These are phyloP conservation scores for Penicillium soppii DNA, from an alignment of 495 filamentous ascomycete genomes.

Conservation along the genomic window DNA sequence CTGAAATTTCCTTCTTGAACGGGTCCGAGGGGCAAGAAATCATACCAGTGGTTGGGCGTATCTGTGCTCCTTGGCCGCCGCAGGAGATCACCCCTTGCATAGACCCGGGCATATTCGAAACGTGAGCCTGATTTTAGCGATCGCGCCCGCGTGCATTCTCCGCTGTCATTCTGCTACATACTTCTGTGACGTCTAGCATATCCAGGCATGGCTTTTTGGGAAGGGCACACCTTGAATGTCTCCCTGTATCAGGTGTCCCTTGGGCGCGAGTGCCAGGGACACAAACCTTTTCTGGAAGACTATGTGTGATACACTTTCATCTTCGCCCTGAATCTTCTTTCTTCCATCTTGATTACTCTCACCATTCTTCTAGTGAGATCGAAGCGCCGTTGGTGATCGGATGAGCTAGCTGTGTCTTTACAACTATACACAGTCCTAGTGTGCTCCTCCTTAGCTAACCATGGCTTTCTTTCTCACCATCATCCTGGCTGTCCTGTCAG, in stretches of 20 bases:
- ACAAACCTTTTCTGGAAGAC: slow-evolving; percentile 18
- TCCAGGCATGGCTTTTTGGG: slow-evolving; percentile 45
- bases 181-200: slow-evolving; percentile 46
- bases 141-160: slow-evolving; percentile 24
- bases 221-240: slow-evolving; percentile 38
- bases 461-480: slow-evolving; percentile 34
- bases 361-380: slow-evolving; percentile 6
- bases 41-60: slow-evolving; percentile 25
- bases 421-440: slow-evolving; percentile 10
- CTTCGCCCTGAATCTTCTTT: slow-evolving; percentile 17
- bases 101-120: slow-evolving; percentile 28
- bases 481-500: slow-evolving; percentile 31
- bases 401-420: slow-evolving; percentile 16
- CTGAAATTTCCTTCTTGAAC: slow-evolving; percentile 11
- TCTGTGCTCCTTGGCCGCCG: slow-evolving; percentile 25
- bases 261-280: slow-evolving; percentile 31
- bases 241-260: slow-evolving; percentile 34
- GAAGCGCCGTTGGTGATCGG: slow-evolving; percentile 10
- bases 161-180: slow-evolving; percentile 37
- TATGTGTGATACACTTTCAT: slow-evolving; percentile 20
- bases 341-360: slow-evolving; percentile 11
- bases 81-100: slow-evolving; percentile 41
- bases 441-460: slow-evolving; percentile 15
- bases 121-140: slow-evolving; percentile 25
- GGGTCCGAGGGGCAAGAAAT: slow-evolving; percentile 21